phyloP scores from a whole-genome alignment of 768 basidiomycete species.

The Lepiota brunneoincarnata region DNA sequence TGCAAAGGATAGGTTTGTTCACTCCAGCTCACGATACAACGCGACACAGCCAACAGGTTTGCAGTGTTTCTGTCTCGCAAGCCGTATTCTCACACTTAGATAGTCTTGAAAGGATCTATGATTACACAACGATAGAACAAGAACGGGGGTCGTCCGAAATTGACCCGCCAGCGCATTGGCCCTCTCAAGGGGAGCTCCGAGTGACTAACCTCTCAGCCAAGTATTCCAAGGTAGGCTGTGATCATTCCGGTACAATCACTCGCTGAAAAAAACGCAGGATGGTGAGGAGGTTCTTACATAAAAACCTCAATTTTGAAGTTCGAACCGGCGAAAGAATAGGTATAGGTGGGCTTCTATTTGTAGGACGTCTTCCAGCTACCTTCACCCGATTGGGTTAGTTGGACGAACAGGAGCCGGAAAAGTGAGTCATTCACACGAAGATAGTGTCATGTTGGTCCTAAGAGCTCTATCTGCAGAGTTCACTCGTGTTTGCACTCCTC shows the following conservation, averaged over 20 bases:
- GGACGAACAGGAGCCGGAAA: conserved; percentile 47
- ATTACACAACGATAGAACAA: conserved; percentile 57
- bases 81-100: neutral
- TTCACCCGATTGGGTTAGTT: conserved; percentile 22
- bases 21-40: neutral
- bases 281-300: conserved; percentile 57
- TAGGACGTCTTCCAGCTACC: neutral
- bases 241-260: neutral
- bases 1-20: neutral
- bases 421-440: conserved; percentile 19
- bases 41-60: conserved; percentile 21
- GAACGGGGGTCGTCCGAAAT: conserved; percentile 40
- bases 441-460: neutral
- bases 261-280: conserved; percentile 18
- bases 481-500: conserved; percentile 54
- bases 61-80: neutral
- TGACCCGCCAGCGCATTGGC: conserved; percentile 67
- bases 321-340: conserved; percentile 51
- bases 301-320: conserved; percentile 50
- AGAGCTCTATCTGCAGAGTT: conserved; percentile 35
- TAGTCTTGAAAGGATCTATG: conserved; percentile 69
- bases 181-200: conserved; percentile 51
- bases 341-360: conserved; percentile 36
- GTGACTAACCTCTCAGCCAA: conserved; percentile 54
- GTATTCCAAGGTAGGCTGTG: conserved; percentile 37